Evolutionary conservation across 805 yeast genomes (phyloP).

Genomic region (Metschnikowia shivogae): DNA sequence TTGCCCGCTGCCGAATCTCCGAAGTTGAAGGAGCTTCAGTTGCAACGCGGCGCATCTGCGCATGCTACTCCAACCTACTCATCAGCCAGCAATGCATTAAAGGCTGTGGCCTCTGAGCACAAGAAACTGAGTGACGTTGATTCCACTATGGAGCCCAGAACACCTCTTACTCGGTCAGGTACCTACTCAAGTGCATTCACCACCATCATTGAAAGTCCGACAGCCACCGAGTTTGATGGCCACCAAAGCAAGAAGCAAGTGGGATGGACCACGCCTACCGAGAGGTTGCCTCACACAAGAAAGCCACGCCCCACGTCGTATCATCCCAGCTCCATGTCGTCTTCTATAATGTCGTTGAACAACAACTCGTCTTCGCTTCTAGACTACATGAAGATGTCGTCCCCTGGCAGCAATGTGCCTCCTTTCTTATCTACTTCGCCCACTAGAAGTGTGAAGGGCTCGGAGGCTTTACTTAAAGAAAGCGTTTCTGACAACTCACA

Average conservation of each 20-base stretch:
- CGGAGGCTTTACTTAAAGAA: constrained; percentile 22
- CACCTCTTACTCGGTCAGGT: constrained; percentile 15
- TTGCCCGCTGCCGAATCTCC: constrained; percentile 4
- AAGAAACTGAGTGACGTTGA: constrained; percentile 14
- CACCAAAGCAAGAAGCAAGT: constrained; percentile 5
- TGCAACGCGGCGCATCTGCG: constrained; percentile 28
- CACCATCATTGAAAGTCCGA: constrained; percentile 46
- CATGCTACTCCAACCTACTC: constrained; percentile 33
- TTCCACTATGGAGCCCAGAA: not conserved
- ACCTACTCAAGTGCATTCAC: constrained; percentile 37
- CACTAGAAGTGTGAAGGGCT: constrained; percentile 28
- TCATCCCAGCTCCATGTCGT: constrained; percentile 58
- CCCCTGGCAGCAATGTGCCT: constrained; percentile 27
- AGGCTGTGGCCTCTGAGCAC: constrained; percentile 70
- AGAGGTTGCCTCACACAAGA: constrained; percentile 44
- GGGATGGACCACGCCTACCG: constrained; percentile 14
- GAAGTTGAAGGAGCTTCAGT: constrained; percentile 4
- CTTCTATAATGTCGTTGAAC: constrained; percentile 18
- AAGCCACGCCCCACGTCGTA: constrained; percentile 83
- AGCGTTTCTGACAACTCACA: constrained; percentile 16
- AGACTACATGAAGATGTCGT: constrained; percentile 34
- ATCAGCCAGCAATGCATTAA: constrained; percentile 64
- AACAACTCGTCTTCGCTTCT: constrained; percentile 19
- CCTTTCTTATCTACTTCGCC: constrained; percentile 40
- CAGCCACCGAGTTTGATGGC: constrained; percentile 11